Conservation (phyloP, 805 yeast species). For the Lipomyces chichibuensis region DNA sequence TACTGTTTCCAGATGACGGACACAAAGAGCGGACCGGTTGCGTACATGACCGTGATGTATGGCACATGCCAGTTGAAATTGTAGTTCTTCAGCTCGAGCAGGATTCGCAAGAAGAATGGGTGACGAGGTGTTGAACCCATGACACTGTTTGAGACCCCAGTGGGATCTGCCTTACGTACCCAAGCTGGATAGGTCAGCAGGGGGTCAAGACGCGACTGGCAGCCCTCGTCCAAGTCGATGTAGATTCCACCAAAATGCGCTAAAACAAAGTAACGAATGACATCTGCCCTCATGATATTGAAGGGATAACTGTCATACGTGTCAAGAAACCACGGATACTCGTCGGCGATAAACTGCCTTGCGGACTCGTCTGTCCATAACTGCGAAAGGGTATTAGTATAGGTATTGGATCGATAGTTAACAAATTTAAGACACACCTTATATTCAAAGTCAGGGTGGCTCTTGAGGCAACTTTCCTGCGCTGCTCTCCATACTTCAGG, state of each 20-base stretch:
- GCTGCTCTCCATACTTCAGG: constrained; percentile 84
- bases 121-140: constrained; percentile 88
- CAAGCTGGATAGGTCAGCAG: constrained; percentile 80
- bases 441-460: constrained; percentile 87
- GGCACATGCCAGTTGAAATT: constrained; percentile 82
- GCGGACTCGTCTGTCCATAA: constrained; percentile 90
- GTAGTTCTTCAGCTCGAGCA: constrained; percentile 63
- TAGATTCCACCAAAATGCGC: constrained; percentile 87
- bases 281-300: constrained; percentile 89
- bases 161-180: constrained; percentile 83
- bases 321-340: constrained; percentile 82
- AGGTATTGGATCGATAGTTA: not conserved
- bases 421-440: constrained; percentile 24
- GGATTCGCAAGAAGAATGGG: constrained; percentile 75
- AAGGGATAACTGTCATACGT: constrained; percentile 78
- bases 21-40: constrained; percentile 88
- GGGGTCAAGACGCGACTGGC: constrained; percentile 77
- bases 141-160: constrained; percentile 90
- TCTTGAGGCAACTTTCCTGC: constrained; percentile 71
- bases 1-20: constrained; percentile 87
- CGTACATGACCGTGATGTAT: constrained; percentile 87
- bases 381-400: constrained; percentile 42
- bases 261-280: constrained; percentile 82
- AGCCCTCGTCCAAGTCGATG: constrained; percentile 88
- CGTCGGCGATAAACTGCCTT: constrained; percentile 71